Conservation (phyloP, 192 early-diverging fungal genomes). For the Rhizoclosmatium globosum region DNA sequence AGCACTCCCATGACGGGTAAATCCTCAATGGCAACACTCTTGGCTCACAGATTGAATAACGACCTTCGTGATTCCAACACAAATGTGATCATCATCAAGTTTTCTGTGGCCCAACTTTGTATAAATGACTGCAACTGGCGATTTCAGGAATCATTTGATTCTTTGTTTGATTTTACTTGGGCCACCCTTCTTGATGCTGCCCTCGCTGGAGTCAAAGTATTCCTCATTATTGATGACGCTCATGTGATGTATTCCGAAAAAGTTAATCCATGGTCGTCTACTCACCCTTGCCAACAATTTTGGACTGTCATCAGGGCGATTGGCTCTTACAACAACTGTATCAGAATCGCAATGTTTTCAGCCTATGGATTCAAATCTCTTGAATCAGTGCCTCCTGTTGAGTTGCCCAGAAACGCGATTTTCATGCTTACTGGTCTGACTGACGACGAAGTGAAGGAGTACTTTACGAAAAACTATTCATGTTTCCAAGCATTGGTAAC, state of each 20-base stretch:
- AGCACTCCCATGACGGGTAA: neutral
- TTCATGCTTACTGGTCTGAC: too few relatives aligned
- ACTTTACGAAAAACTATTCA: too few relatives aligned
- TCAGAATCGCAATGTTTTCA: neutral
- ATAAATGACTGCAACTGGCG: neutral
- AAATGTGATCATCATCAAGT: neutral
- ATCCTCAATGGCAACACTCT: neutral
- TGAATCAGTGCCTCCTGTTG: neutral
- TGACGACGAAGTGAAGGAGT: too few relatives aligned
- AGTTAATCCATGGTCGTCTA: neutral
- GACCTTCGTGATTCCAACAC: neutral
- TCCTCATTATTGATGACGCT: conserved; percentile 11
- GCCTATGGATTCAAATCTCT: neutral
- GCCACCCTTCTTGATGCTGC: neutral
- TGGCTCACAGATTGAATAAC: neutral
- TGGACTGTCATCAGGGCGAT: neutral
- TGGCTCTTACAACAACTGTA: neutral
- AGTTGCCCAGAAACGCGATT: too few relatives aligned
- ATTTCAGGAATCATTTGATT: neutral
- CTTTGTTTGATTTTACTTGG: conserved; percentile 1
- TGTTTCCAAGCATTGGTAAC: too few relatives aligned
- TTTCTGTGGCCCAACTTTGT: neutral
- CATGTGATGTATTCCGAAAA: neutral
- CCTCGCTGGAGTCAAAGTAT: neutral
- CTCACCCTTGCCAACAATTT: neutral